Base-by-base conservation (phyloP, 306 rosid genomes). In the Acacia melanoxylon region DNA sequence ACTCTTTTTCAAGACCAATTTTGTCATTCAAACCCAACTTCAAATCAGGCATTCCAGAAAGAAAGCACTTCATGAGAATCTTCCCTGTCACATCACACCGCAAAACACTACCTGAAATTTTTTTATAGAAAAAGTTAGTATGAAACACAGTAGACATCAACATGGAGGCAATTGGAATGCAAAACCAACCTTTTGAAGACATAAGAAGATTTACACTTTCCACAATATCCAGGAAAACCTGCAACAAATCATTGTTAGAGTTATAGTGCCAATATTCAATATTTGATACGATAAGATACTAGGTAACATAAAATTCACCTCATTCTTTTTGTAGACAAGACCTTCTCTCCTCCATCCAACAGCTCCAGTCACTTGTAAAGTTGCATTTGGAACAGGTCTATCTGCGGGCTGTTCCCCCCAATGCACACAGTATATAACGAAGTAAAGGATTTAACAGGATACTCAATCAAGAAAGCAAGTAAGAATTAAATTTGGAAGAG, bases 291-390 rank as follows among this genome's bases (percentile, higher is more conserved):
- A 63, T 66, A 4, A 73, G 49, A 67, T 17, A 12, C 12, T 52
- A 27, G 44, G 24, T 31, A 68, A 33, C 72, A 67, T 76, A 54
- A 76, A 16, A 41, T 20, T 87, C 71, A 92, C 98, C 98, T 94
- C 97, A 83, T 94, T 94, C 91, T 94, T 94, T 87, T 92, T 94
- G 88, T 94, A 94, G n/a, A 78, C 89, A 78, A 94, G 98, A 49
- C 98, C 98, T 79, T 94, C 98, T 87, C 98, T 89, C 82, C 98
- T 90, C 98, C 98, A 94, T 76, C 98, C 98, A 86, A 94, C 98
- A 83, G 98, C 97, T 22, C 98, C 98, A 1, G 98, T 94, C 61
- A 94, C 98, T 94, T 94, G 98, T 81, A 94, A 89, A 65, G 98
- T 94, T 31, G 98, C 98, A 88, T 94, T 94, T 25, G 98, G 98